Evolutionary conservation across 371 early-diverging fungal genomes (phyloP).

Genomic region (Racocetra persica): DNA sequence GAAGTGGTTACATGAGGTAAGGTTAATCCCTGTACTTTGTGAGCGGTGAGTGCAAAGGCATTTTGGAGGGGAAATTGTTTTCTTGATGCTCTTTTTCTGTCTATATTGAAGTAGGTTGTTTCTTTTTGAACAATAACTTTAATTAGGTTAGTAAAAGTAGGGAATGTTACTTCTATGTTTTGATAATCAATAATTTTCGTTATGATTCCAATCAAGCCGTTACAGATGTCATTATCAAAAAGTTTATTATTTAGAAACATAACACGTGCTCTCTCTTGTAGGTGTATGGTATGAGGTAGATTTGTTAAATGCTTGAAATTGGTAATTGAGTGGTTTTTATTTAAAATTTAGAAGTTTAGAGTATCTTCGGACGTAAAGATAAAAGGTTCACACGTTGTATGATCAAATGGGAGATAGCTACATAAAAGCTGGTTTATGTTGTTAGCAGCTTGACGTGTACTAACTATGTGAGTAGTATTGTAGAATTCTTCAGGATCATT

Average conservation of each 20-base stretch:
- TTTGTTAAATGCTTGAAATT: neutral
- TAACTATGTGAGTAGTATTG: too few species aligned
- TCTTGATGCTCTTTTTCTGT: neutral
- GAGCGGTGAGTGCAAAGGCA: neutral
- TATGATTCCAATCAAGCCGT: neutral
- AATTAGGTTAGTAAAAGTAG: neutral
- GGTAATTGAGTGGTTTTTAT: neutral
- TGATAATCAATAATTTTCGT: neutral
- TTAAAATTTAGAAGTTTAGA: neutral
- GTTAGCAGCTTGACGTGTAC: neutral
- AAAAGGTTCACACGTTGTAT: neutral
- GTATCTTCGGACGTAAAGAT: neutral
- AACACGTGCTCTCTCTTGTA: neutral
- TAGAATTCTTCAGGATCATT: neutral
- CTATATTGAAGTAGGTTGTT: too few species aligned
- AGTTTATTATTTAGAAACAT: neutral
- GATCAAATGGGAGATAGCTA: neutral
- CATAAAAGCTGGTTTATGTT: neutral
- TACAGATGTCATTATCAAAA: neutral
- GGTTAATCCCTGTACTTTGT: neutral
- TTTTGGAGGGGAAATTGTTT: neutral
- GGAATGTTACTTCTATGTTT: neutral
- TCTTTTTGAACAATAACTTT: neutral
- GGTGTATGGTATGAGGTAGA: neutral
- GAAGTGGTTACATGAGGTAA: neutral